Conservation (phyloP, 139 green algal genomes). For the Pseudopediastrum boryanum region DNA sequence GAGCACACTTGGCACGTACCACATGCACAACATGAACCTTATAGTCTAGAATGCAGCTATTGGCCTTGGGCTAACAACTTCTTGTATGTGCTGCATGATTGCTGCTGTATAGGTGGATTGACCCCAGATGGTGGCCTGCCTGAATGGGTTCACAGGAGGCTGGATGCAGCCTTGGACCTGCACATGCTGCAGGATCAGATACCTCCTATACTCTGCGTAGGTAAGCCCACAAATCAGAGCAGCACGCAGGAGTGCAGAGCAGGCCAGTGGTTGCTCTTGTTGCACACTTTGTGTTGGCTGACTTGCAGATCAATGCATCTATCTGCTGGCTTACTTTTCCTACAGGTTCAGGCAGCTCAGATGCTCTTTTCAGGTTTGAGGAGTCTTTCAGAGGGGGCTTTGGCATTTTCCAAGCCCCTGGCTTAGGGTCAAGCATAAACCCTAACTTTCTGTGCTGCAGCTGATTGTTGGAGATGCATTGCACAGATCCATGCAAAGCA, state of each 20-base stretch:
- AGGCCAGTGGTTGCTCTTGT: neutral
- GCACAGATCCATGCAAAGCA: too few species aligned
- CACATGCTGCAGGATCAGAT: slow-evolving; percentile 21
- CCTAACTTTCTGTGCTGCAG: too few species aligned
- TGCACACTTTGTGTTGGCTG: neutral
- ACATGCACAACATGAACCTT: too few species aligned
- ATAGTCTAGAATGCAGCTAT: too few species aligned
- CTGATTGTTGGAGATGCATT: neutral
- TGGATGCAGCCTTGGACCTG: slow-evolving; percentile 43
- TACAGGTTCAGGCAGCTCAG: neutral
- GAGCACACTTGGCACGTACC: too few species aligned
- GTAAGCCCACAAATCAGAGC: neutral
- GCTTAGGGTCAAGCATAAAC: too few species aligned
- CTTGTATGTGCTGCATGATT: too few species aligned
- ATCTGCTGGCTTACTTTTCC: neutral
- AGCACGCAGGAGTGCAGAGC: neutral
- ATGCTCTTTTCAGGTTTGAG: neutral
- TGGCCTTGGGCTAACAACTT: too few species aligned
- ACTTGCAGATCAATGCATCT: neutral
- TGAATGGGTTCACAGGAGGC: slow-evolving; percentile 50
- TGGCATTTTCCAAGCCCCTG: neutral
- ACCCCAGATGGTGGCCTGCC: slow-evolving; percentile 50
- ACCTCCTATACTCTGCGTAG: slow-evolving; percentile 10
- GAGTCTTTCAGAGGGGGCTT: neutral
- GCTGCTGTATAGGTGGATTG: too few species aligned